Base-by-base conservation (phyloP, 208 protist genomes). In the Histomonas meleagridis region DNA sequence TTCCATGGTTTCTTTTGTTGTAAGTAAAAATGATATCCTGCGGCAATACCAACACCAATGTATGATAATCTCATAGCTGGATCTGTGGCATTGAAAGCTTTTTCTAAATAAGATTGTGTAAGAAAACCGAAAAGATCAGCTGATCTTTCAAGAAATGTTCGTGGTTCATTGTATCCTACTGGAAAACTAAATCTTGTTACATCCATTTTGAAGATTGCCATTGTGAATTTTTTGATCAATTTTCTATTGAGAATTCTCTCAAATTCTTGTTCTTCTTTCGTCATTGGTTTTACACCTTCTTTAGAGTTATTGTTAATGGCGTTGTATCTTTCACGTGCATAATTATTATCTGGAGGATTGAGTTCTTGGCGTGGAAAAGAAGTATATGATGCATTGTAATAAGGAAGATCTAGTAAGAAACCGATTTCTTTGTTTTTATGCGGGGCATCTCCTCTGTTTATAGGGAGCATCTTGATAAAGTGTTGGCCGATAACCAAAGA, bases 1-100 rank as follows among this genome's bases (percentile, higher is more conserved):
- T 92, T 92, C 57, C 86, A 92, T 62, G 92, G 92, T 26, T 92
- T 92, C 62, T 90, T 91, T 14, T 26, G 32, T 26, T 90, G 92
- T 0, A 62, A 32, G 72, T 86, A 91, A 40, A 92, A 43, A 46
- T 92, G 92, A 40, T 91, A 53, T 9, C 60, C 32, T 57, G 92
- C 38, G 7, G 90, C 62, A 23, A 90, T 70, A 28, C 86, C 86
- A 38, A 90, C 51, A 46, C 69, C 62, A 16, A 92, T 46, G 28
- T 81, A 43, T 62, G 4, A 69, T 18, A 92, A 38, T 32, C 92
- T n/a, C 62, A 91, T n/a, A 28, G 51, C 46, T 1, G 38, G 26
- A 49, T 91, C 72, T 2, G 69, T 62, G 21, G 49, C 57, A 35
- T 21, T 21, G 38, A 40, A 40, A 28, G 72, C 92, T 60, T 90